Conservation (phyloP, 2,329 filamentous ascomycete species). For the Penicillium aurantiogriseum region DNA sequence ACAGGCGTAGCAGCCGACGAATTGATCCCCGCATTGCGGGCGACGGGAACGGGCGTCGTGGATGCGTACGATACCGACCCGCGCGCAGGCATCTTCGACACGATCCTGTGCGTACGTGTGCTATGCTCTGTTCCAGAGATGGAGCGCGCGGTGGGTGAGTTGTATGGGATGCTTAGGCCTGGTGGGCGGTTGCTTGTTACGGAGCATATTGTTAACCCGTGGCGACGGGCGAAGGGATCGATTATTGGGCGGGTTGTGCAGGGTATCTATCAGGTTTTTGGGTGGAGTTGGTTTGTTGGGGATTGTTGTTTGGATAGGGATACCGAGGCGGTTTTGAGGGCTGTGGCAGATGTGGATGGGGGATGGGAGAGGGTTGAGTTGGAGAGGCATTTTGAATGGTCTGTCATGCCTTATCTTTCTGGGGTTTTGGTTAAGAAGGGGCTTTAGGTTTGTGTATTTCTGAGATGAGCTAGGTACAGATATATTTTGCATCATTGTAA, state of each 20-base stretch:
- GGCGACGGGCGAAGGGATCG: constrained; percentile 47
- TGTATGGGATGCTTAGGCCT: constrained; percentile 54
- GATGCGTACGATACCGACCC: constrained; percentile 13
- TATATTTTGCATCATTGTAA: constrained; percentile 4
- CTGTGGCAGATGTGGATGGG: constrained; percentile 43
- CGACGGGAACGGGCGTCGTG: constrained; percentile 32
- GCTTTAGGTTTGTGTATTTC: neutral
- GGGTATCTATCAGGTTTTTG: constrained; percentile 44
- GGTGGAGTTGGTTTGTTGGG: constrained; percentile 55
- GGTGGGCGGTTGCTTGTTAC: constrained; percentile 56
- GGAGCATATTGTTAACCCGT: constrained; percentile 57
- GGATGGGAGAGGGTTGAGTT: constrained; percentile 52
- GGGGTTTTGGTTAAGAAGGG: constrained; percentile 43
- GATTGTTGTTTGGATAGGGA: constrained; percentile 53
- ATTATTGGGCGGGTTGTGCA: constrained; percentile 48
- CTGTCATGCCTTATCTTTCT: constrained; percentile 42
- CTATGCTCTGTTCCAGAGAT: constrained; percentile 55
- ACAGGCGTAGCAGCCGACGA: constrained; percentile 49
- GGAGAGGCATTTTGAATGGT: constrained; percentile 40
- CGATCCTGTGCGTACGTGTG: constrained; percentile 55
- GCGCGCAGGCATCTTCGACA: constrained; percentile 51
- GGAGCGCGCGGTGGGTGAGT: constrained; percentile 44
- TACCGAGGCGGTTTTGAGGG: constrained; percentile 46
- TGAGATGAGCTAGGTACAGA: neutral
- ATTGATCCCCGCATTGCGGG: constrained; percentile 39